A percentile compares a stretch with the other conserved stretches of the same genome.
These are phyloP conservation scores for Cenococcum geophilum DNA, from an alignment of 495 filamentous ascomycete genomes.

Conservation along the genomic window DNA sequence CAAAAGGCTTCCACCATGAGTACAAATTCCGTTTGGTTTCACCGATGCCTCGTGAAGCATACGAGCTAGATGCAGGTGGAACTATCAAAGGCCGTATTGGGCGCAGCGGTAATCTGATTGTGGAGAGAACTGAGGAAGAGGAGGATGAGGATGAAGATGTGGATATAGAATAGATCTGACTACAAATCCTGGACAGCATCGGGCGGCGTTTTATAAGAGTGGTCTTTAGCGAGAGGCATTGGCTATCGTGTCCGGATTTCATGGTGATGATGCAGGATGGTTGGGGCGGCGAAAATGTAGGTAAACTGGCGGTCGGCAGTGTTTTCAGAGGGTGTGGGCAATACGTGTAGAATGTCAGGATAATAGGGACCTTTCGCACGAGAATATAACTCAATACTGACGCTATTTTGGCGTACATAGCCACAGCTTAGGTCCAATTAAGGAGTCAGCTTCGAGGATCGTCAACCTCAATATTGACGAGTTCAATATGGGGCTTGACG, in stretches of 20 bases:
- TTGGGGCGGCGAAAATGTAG: neutral
- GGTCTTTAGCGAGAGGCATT: neutral
- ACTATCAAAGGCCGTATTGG: slow-evolving; percentile 68
- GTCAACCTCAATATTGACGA: too few relatives aligned
- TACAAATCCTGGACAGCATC: neutral
- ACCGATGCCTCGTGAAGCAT: slow-evolving; percentile 73
- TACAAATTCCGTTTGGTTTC: slow-evolving; percentile 78
- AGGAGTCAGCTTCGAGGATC: too few relatives aligned
- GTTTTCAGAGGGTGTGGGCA: too few relatives aligned
- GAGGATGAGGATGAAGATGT: slow-evolving; percentile 39
- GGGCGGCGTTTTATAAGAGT: slow-evolving; percentile 6
- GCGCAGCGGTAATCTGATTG: slow-evolving; percentile 79
- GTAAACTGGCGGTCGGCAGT: neutral
- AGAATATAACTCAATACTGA: too few relatives aligned
- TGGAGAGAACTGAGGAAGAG: slow-evolving; percentile 62
- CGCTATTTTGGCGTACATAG: too few relatives aligned
- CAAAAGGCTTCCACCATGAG: slow-evolving; percentile 64
- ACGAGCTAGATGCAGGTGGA: slow-evolving; percentile 57
- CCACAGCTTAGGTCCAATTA: too few relatives aligned
- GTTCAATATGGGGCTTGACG: too few relatives aligned
- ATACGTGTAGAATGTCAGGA: too few relatives aligned
- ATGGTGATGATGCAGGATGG: neutral
- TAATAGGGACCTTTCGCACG: too few relatives aligned
- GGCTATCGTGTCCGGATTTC: neutral
- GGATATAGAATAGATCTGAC: neutral